phyloP scores from a whole-genome alignment of 371 early-diverging fungal genomes.

The Mortierella sp. region DNA sequence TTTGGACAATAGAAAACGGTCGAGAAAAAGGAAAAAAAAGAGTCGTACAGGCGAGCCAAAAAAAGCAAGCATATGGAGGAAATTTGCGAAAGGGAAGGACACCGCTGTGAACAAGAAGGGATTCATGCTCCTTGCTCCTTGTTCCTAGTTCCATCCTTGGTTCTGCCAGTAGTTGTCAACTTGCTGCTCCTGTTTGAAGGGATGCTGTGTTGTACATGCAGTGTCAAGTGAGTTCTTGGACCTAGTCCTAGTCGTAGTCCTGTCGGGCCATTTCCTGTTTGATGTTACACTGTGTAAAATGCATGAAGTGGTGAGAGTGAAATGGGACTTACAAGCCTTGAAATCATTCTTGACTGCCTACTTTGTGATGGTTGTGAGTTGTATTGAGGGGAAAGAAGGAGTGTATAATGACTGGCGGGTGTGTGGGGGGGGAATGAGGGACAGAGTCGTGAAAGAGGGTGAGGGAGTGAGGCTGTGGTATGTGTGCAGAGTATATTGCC shows the following conservation, averaged over 20 bases:
- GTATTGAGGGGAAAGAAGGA: background rate
- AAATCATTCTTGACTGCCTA: slow-evolving; percentile 36
- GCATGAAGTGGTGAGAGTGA: background rate
- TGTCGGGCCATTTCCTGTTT: background rate
- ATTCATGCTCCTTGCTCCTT: too few relatives aligned
- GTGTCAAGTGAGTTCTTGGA: background rate
- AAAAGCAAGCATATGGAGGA: background rate
- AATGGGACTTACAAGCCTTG: slow-evolving; percentile 39
- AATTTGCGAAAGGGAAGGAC: background rate
- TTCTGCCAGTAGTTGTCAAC: too few relatives aligned
- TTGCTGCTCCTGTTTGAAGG: too few relatives aligned
- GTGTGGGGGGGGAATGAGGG: slow-evolving; percentile 5
- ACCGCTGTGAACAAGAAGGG: background rate
- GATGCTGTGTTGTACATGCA: background rate
- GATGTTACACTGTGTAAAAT: too few relatives aligned
- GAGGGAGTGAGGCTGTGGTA: background rate
- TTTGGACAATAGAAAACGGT: background rate
- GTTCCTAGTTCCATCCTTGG: too few relatives aligned
- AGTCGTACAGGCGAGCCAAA: background rate
- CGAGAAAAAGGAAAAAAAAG: background rate
- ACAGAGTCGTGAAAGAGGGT: slow-evolving; percentile 4
- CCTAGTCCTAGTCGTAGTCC: background rate
- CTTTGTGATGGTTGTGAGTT: background rate
- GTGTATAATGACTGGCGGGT: background rate
- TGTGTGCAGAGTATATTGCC: background rate